Conservation (phyloP, 345 rosid genomes). For the Linum lewisii region DNA sequence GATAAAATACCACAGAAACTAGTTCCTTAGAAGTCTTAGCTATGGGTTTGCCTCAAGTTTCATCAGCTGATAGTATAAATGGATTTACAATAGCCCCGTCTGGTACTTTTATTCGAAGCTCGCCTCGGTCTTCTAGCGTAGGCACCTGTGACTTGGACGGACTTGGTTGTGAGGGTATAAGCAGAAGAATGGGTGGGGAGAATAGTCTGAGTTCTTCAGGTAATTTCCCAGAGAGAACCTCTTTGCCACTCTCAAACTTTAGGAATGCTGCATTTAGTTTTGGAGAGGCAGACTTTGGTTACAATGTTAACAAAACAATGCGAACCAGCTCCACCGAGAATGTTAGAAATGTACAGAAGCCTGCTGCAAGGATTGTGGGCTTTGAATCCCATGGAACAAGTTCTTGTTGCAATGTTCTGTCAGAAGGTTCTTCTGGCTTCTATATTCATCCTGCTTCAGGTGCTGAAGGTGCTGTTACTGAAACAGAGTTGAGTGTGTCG, state of each 20-base stretch:
- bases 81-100: constrained; percentile 35
- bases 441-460: constrained; percentile 21
- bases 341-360: constrained; percentile 27
- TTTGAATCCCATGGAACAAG: constrained; percentile 43
- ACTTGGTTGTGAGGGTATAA: constrained; percentile 28
- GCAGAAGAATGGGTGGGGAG: constrained; percentile 12
- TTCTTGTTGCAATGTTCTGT: constrained; percentile 16
- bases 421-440: constrained; percentile 28
- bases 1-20: background rate
- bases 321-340: constrained; percentile 16
- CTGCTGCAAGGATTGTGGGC: constrained; percentile 73
- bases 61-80: constrained; percentile 35
- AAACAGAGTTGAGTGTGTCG: constrained; percentile 41
- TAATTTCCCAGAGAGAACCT: constrained; percentile 46
- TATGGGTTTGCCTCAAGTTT: constrained; percentile 81
- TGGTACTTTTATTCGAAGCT: constrained; percentile 38
- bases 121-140: constrained; percentile 30
- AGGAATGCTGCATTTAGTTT: constrained; percentile 31
- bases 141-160: constrained; percentile 51
- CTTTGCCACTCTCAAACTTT: constrained; percentile 33
- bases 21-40: constrained; percentile 12
- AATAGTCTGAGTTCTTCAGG: constrained; percentile 32
- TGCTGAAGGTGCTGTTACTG: constrained; percentile 24
- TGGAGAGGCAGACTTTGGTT: constrained; percentile 30
- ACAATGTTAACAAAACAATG: constrained; percentile 18